Evolutionary conservation across 2,329 filamentous ascomycete species (phyloP), one percentile per base, ranked within the genome.

Genomic region (Aspergillus viridinutans): DNA sequence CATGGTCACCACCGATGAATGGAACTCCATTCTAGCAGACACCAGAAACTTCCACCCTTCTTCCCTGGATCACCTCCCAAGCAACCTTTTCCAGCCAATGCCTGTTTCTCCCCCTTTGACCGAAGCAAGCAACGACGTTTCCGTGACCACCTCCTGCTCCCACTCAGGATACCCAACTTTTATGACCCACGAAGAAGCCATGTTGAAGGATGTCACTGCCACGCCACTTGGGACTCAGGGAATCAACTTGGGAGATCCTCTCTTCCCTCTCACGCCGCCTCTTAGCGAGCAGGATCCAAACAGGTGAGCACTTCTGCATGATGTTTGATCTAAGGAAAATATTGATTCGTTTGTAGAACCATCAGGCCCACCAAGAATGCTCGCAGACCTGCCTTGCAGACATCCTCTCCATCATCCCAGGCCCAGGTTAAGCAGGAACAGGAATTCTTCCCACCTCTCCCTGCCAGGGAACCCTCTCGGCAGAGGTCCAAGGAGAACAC

Each of bases 21-120:
- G 74, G 72, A 73, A 68, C 61, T 64, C 69, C 49, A 64, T 76
- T 57, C 65, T 73, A 56, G 58, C 69, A 61, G 73, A 74, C 58
- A 60, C 61, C 52, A 64, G 64, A 49, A 66, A 69, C 47, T 72
- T 72, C 65, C 67, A 70, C 51, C 66, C 69, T 64, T 67, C 71
- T 48, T 61, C 68, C 35, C 61, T 74, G 62, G 72, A 72, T 45
- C 72, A 74, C 43, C 67, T 72, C 49, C 65, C 68, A 32, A 66
- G 72, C 28, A 67, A 65, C 58, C 60, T 74, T 55, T 74, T 74
- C 59, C 69, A 69, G 59, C 64, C 72, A n/a, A 66, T 72, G 25
- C 74, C 75, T 21, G 72, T 75, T 54, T 76, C 74, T 54, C 75
- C 75, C 50, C 74, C 75, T 29, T 61, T 76, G 63, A 76, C 74